A percentile compares a stretch with the other conserved stretches of the same genome.
Conservation (phyloP, 768 basidiomycete species). For the Russula virescens region DNA sequence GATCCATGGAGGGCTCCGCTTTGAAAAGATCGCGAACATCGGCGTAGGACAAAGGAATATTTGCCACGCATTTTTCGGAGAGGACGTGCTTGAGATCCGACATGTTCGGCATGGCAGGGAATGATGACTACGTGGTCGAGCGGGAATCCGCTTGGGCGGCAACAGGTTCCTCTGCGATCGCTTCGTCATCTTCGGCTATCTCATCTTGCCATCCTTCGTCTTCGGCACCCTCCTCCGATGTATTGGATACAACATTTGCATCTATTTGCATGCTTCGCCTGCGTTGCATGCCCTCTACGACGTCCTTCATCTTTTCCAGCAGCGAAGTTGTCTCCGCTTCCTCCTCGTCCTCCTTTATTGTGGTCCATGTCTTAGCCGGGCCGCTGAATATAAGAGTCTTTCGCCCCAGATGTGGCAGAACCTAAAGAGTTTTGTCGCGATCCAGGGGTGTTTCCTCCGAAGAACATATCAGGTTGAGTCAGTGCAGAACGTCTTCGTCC, state of each 20-base stretch:
- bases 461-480: conserved; percentile 42
- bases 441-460: conserved; percentile 51
- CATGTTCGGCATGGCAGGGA: conserved; percentile 31
- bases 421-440: conserved; percentile 35
- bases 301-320: conserved; percentile 35
- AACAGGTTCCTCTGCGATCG: neutral
- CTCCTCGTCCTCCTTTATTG: conserved; percentile 29
- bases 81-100: conserved; percentile 32
- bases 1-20: conserved; percentile 7
- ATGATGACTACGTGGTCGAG: conserved; percentile 2
- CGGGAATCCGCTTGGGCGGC: conserved; percentile 7
- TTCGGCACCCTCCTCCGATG: conserved; percentile 37
- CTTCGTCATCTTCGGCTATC: conserved; percentile 19
- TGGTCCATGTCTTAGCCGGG: conserved; percentile 14
- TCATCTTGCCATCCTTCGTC: conserved; percentile 32
- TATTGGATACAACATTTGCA: conserved; percentile 35
- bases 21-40: conserved; percentile 34
- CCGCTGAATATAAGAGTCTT: neutral
- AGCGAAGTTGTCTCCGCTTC: conserved; percentile 33
- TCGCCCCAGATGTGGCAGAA: conserved; percentile 14
- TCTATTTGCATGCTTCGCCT: conserved; percentile 30
- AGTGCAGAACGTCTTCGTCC: conserved; percentile 58
- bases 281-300: conserved; percentile 35
- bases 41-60: conserved; percentile 27
- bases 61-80: conserved; percentile 17